Conservation (phyloP, 164 flowering plant species). For the Vitis amurensis region DNA sequence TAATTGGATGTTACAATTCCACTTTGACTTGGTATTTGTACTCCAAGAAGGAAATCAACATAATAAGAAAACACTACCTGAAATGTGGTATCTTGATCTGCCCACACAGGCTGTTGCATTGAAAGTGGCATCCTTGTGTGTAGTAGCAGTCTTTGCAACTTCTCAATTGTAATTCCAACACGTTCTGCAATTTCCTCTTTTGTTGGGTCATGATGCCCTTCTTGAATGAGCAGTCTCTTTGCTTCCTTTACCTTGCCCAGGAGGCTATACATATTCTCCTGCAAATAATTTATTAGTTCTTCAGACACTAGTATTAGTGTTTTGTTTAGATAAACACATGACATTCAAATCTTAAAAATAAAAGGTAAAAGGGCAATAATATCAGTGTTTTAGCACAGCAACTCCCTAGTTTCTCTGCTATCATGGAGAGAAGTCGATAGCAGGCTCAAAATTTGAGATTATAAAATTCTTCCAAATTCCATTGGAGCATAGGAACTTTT, state of each 20-base stretch:
- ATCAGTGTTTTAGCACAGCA: not conserved
- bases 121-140: slow-evolving; percentile 63
- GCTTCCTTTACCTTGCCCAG: slow-evolving; percentile 59
- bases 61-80: slow-evolving; percentile 48
- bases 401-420: not conserved
- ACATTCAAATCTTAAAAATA: not conserved
- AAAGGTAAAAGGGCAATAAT: not conserved
- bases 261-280: slow-evolving; percentile 67
- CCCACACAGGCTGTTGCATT: slow-evolving; percentile 66
- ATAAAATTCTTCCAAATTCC: not conserved
- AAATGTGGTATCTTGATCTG: slow-evolving; percentile 67
- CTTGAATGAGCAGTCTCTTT: slow-evolving; percentile 42
- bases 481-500: too few relatives aligned
- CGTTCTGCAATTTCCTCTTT: slow-evolving; percentile 71
- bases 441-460: not conserved
- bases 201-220: slow-evolving; percentile 59
- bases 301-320: not conserved
- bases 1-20: not conserved
- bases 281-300: slow-evolving; percentile 19
- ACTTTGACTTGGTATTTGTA: not conserved
- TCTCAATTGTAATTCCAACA: slow-evolving; percentile 66
- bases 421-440: not conserved
- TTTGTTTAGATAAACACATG: not conserved
- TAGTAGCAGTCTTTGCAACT: slow-evolving; percentile 47
- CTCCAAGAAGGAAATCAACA: not conserved